phyloP scores from a whole-genome alignment of 805 yeast genomes.

The Metschnikowia cerradonensis region DNA sequence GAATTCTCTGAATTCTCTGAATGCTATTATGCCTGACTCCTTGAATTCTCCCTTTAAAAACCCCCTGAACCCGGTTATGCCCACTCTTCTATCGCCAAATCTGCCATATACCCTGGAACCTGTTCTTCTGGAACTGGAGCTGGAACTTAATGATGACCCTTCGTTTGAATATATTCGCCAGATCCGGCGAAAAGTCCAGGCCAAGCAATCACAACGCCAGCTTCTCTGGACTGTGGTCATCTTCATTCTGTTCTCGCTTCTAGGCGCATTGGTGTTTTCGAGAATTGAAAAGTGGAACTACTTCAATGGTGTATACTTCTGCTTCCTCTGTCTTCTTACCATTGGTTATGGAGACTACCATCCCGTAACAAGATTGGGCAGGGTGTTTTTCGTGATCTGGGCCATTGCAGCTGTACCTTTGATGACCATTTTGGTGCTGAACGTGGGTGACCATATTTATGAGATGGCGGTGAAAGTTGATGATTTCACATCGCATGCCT shows the following conservation, averaged over 20 bases:
- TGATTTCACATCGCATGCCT: conserved; percentile 2
- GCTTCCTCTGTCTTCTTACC: conserved; percentile 70
- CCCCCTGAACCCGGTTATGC: too few species aligned
- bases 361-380: conserved; percentile 61
- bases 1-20: too few species aligned
- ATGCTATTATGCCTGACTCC: too few species aligned
- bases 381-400: conserved; percentile 75
- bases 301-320: conserved; percentile 69
- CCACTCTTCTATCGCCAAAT: too few species aligned
- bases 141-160: conserved; percentile 11
- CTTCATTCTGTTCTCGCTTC: conserved; percentile 59
- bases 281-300: conserved; percentile 68
- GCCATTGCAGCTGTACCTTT: conserved; percentile 78
- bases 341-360: conserved; percentile 81
- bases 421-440: conserved; percentile 77
- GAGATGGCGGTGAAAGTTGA: conserved; percentile 21
- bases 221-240: conserved; percentile 37
- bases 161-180: conserved; percentile 55
- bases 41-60: too few species aligned
- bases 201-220: conserved; percentile 36
- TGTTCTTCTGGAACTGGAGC: background rate
- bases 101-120: background rate
- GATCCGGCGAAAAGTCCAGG: conserved; percentile 41
- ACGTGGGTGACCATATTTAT: conserved; percentile 60
- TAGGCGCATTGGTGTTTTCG: conserved; percentile 67